Base-by-base conservation (phyloP, 352 stramenopile species). In the Phytophthora cryptogea region DNA sequence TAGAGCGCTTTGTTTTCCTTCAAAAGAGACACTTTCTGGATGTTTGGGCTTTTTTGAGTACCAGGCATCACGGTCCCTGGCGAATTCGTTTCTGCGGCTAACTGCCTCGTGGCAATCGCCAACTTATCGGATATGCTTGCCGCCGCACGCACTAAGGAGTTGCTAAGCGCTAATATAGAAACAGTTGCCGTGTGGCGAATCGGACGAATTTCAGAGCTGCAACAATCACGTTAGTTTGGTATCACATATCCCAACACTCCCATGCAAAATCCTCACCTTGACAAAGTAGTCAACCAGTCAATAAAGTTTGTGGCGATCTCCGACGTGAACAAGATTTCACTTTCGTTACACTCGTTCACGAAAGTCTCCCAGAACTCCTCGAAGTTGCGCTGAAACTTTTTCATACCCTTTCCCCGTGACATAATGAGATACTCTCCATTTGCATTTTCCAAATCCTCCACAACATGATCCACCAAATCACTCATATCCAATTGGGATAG, bases 261-360 rank as follows among this genome's bases (percentile, higher is more conserved):
- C 17, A 58, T 23, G n/a, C 0, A 26, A 40, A 33, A 39, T 8
- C 13, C 27, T 32, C 54, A 90, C 81, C 81, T 89, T 13, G 87
- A 94, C 3, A 96, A 72, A 8, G 80, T 82, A 6, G 81, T 93
- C 35, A 94, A 49, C 87, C 87, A 96, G 48, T 95, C 84, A 1
- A 95, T 70, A 46, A 90, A 80, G 23, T 84, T 78, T 6, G 71
- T 74, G 1, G 79, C 66, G 10, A 96, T 43, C 5, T 86, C 63
- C 3, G 79, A 85, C 3, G 74, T 86, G 54, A 95, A 92, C 36
- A 96, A 59, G 5, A 92, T 67, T 16, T 96, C 87, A 42, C 84
- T 93, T 41, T 96, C 86, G 35, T 80, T 80, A 42, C 80, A 90
- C 43, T 96, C 83, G 14, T 74, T 76, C 48, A 95, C 74, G 46